Conservation (phyloP, 305 asterid genomes). For the Fraxinus albicans region DNA sequence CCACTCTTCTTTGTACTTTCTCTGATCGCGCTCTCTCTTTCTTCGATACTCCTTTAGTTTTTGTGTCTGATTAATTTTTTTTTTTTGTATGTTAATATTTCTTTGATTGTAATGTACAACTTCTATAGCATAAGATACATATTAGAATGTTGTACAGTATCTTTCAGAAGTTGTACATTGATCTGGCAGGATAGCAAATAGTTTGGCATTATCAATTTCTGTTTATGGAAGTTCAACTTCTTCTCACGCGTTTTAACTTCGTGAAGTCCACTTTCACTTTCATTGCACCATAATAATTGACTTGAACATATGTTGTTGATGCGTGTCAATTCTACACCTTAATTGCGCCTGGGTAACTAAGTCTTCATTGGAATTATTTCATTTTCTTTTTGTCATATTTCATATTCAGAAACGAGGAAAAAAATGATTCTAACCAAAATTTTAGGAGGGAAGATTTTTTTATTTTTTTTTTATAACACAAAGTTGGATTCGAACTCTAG, state of each 20-base stretch:
- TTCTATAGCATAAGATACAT: neutral
- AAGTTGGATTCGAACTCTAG: neutral
- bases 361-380: neutral
- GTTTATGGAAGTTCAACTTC: neutral
- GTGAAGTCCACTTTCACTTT: neutral
- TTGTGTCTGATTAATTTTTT: slow-evolving; percentile 31
- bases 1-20: slow-evolving; percentile 25
- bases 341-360: neutral
- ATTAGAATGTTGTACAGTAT: neutral
- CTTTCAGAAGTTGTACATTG: neutral
- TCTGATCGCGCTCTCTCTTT: neutral
- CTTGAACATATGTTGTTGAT: neutral
- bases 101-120: slow-evolving; percentile 4
- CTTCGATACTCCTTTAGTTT: slow-evolving; percentile 27
- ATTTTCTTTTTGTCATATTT: neutral
- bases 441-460: slow-evolving; percentile 6
- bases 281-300: neutral
- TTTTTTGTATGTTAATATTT: neutral
- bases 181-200: neutral
- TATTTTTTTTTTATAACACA: neutral
- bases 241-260: neutral
- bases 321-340: neutral
- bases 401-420: neutral
- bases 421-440: neutral
- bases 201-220: neutral